These are phyloP conservation scores for Citrullus colocynthis DNA, from an alignment of 306 rosid genomes.

Conservation along the genomic window DNA sequence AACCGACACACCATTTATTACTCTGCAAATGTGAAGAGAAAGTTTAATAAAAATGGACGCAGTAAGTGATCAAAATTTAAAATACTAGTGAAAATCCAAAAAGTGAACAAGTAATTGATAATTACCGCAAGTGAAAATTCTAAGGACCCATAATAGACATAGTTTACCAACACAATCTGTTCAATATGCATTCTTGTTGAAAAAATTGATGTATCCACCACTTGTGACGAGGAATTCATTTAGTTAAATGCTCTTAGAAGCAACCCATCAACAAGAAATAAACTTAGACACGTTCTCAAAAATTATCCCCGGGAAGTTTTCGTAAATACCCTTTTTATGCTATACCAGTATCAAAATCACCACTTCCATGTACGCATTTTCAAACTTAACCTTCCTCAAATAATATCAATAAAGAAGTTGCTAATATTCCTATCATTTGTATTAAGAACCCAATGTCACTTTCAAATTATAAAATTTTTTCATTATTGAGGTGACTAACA, in stretches of 20 bases:
- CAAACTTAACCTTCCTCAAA: not conserved
- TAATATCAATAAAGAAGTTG: not conserved
- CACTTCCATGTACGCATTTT: not conserved
- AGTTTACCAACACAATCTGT: not conserved
- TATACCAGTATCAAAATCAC: not conserved
- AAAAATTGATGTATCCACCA: not conserved
- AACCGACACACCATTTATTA: slow-evolving; percentile 10
- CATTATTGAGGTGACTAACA: not conserved
- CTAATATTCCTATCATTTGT: not conserved
- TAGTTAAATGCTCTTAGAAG: not conserved
- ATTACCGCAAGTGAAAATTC: not conserved
- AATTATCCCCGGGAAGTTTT: not conserved
- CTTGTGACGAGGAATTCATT: not conserved
- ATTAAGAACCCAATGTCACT: not conserved
- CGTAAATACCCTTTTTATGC: not conserved
- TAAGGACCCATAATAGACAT: not conserved
- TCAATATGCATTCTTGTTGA: not conserved
- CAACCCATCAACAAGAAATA: not conserved
- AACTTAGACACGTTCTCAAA: not conserved
- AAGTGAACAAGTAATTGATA: not conserved
- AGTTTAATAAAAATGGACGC: not conserved
- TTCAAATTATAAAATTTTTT: not conserved
- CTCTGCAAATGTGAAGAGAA: not conserved
- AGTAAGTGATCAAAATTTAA: not conserved
- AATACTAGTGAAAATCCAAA: not conserved